Evolutionary conservation across 805 yeast genomes (phyloP).

Genomic region (Candida patagonica): DNA sequence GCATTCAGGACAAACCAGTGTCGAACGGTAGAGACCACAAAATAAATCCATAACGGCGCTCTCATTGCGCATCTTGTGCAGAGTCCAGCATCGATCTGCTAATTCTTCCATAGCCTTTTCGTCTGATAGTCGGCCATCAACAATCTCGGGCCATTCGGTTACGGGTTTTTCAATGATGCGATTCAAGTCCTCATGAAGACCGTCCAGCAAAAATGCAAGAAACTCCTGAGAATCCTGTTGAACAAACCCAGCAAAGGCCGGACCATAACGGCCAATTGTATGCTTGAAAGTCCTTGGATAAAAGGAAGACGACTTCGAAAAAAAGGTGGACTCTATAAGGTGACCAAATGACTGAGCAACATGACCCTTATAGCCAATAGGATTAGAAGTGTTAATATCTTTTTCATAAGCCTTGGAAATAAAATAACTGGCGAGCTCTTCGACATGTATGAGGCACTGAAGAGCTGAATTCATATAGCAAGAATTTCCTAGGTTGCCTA

Average conservation of each 20-base stretch:
- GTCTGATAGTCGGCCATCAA: slow-evolving; percentile 51
- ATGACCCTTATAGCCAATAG: slow-evolving; percentile 77
- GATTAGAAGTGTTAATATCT: slow-evolving; percentile 70
- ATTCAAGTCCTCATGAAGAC: slow-evolving; percentile 86
- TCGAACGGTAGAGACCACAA: slow-evolving; percentile 85
- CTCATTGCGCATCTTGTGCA: slow-evolving; percentile 72
- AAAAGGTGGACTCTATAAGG: slow-evolving; percentile 53
- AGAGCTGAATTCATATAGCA: slow-evolving; percentile 94
- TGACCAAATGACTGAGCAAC: slow-evolving; percentile 70
- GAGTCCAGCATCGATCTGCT: slow-evolving; percentile 72
- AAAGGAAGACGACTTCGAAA: slow-evolving; percentile 19
- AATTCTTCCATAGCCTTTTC: slow-evolving; percentile 40
- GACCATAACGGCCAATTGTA: slow-evolving; percentile 68
- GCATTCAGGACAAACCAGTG: slow-evolving; percentile 82
- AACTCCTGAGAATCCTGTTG: slow-evolving; percentile 96
- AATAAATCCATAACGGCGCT: slow-evolving; percentile 79
- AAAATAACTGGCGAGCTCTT: slow-evolving; percentile 73
- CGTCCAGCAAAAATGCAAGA: slow-evolving; percentile 77
- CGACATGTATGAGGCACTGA: slow-evolving; percentile 78
- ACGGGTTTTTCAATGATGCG: slow-evolving; percentile 75
- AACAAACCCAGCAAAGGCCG: slow-evolving; percentile 67
- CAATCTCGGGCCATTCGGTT: slow-evolving; percentile 74
- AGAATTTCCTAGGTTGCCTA: slow-evolving; percentile 74
- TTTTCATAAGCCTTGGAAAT: slow-evolving; percentile 39
- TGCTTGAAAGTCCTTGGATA: slow-evolving; percentile 73